These are phyloP conservation scores for Brassica balearica DNA, from an alignment of 441 rosid genomes.

Conservation along the genomic window DNA sequence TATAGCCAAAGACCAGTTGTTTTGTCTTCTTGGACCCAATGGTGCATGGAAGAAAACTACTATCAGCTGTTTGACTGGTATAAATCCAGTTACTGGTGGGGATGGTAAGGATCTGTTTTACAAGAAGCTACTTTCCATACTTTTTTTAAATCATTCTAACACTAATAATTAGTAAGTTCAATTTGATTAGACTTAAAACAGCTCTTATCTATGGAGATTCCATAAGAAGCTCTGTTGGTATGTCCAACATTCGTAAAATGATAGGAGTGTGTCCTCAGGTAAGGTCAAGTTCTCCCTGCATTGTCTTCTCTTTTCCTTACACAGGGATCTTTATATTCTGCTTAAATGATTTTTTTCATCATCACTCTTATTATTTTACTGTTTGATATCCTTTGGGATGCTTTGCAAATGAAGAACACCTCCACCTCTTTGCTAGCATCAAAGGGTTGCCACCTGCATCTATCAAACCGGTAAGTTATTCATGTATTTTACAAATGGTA, in stretches of 20 bases:
- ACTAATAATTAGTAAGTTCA: not conserved
- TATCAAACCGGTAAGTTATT: constrained; percentile 60
- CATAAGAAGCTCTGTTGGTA: constrained; percentile 77
- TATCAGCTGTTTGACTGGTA: constrained; percentile 89
- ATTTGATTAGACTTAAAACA: constrained; percentile 44
- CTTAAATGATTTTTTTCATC: constrained; percentile 14
- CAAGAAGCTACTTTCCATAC: not conserved
- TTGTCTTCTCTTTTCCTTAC: not conserved
- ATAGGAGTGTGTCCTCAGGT: constrained; percentile 99
- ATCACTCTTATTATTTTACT: constrained; percentile 34
- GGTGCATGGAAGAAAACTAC: constrained; percentile 97
- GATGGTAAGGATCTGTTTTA: constrained; percentile 61
- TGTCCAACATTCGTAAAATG: constrained; percentile 79
- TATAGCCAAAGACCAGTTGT: constrained; percentile 80
- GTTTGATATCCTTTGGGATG: constrained; percentile 98
- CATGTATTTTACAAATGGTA: constrained; percentile 6
- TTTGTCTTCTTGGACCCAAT: constrained; percentile 97
- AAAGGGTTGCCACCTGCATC: constrained; percentile 78
- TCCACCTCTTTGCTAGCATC: constrained; percentile 82
- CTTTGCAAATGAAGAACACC: constrained; percentile 86
- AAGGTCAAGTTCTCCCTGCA: constrained; percentile 20
- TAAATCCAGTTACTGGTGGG: constrained; percentile 80
- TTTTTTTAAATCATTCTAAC: constrained; percentile 18
- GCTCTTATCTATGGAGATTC: constrained; percentile 83
- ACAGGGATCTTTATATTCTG: constrained; percentile 12